These are phyloP conservation scores for Erysimum cheiranthoides DNA, from an alignment of 345 rosid species.

Conservation along the genomic window DNA sequence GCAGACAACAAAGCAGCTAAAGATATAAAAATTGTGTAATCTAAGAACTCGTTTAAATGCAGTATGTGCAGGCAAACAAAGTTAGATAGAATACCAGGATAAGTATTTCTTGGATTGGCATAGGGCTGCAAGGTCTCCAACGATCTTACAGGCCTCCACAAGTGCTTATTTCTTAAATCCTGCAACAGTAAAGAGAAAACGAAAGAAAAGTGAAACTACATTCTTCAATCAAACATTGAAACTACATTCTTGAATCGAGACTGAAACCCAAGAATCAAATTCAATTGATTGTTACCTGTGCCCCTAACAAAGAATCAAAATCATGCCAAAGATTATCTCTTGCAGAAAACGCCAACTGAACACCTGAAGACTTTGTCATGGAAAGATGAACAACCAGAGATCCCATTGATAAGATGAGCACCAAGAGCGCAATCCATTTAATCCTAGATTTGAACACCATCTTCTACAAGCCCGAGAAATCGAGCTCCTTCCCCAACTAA, in stretches of 20 bases:
- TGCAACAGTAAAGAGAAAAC: slow-evolving; percentile 40
- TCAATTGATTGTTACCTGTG: slow-evolving; percentile 48
- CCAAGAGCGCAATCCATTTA: slow-evolving; percentile 84
- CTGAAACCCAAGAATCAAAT: neutral
- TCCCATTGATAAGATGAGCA: slow-evolving; percentile 71
- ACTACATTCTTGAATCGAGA: slow-evolving; percentile 10
- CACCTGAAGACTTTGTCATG: slow-evolving; percentile 73
- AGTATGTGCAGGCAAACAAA: slow-evolving; percentile 17
- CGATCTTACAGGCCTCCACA: slow-evolving; percentile 83
- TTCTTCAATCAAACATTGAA: neutral
- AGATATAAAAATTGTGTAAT: neutral
- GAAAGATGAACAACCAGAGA: slow-evolving; percentile 84
- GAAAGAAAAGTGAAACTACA: neutral
- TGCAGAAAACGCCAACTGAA: slow-evolving; percentile 60
- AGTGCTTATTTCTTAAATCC: slow-evolving; percentile 62
- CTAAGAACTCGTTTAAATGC: neutral
- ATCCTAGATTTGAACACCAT: slow-evolving; percentile 89
- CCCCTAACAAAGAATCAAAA: slow-evolving; percentile 51
- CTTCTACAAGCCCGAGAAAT: slow-evolving; percentile 44
- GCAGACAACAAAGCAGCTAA: slow-evolving; percentile 14
- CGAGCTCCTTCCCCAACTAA: slow-evolving; percentile 35
- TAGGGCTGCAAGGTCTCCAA: slow-evolving; percentile 83
- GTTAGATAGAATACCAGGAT: slow-evolving; percentile 61
- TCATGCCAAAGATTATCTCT: slow-evolving; percentile 60
- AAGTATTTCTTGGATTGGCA: slow-evolving; percentile 82